Percentiles rank a stretch among this genome's conserved stretches.
phyloP scores from a whole-genome alignment of 2,329 filamentous ascomycete species.

The Hymenoscyphus scutula region DNA sequence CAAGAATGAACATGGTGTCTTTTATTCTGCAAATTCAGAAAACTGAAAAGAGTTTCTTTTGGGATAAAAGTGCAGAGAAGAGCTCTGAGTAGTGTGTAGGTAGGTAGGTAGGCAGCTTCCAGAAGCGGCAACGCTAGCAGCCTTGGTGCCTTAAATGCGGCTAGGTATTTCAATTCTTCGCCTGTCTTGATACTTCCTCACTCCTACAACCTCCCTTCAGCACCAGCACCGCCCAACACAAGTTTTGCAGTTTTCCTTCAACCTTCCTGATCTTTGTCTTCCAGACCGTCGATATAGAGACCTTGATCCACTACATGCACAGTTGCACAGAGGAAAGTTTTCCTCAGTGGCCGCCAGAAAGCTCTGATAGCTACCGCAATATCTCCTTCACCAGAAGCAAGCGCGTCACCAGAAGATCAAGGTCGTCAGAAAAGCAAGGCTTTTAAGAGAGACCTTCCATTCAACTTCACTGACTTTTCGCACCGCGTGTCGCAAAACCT shows the following conservation, averaged over 20 bases:
- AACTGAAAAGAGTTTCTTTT: neutral
- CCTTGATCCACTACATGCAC: neutral
- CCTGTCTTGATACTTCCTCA: neutral
- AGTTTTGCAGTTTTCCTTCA: constrained; percentile 1
- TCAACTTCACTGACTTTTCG: neutral
- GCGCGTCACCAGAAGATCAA: neutral
- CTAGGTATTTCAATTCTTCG: neutral
- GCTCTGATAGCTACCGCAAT: neutral
- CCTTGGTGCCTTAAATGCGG: neutral
- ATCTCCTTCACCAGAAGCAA: neutral
- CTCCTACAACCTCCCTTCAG: neutral
- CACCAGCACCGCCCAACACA: neutral
- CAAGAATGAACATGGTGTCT: constrained; percentile 48
- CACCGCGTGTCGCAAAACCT: neutral
- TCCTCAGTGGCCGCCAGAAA: neutral
- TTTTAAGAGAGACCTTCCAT: neutral
- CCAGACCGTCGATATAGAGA: neutral
- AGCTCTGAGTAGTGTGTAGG: neutral
- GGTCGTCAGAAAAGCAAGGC: neutral
- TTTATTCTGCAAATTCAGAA: neutral
- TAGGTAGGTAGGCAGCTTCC: neutral
- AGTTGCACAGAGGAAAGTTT: neutral
- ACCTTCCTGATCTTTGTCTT: neutral
- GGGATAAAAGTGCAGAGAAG: too few relatives aligned
- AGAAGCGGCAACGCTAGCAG: neutral